Evolutionary conservation across 306 rosid genomes (phyloP).

Genomic region (Neltuma alba): DNA sequence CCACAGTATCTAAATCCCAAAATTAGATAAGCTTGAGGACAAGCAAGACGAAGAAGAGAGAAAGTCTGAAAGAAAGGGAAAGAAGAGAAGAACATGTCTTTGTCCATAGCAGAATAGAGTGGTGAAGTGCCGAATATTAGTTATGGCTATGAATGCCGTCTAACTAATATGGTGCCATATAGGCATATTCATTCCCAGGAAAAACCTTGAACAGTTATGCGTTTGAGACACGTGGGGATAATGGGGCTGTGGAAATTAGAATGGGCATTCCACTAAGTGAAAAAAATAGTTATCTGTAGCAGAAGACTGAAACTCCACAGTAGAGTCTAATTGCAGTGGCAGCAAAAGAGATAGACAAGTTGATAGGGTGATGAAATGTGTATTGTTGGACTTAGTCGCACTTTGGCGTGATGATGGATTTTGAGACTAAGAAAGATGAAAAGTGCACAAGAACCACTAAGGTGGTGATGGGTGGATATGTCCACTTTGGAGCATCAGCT

Average conservation of each 20-base stretch:
- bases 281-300: conserved; percentile 7
- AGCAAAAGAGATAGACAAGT: neutral
- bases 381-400: conserved; percentile 3
- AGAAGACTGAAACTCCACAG: conserved; percentile 39
- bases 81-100: neutral
- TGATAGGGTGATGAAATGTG: conserved; percentile 25
- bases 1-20: neutral
- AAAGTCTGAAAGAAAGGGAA: no score
- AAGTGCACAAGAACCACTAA: conserved; percentile 35
- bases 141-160: conserved; percentile 15
- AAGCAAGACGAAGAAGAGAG: neutral
- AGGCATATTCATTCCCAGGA: neutral
- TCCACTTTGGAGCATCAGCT: neutral
- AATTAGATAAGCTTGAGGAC: neutral
- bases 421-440: conserved; percentile 24
- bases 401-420: conserved; percentile 36
- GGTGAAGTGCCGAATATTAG: neutral
- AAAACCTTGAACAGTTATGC: conserved; percentile 20
- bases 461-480: neutral
- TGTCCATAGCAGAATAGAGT: neutral
- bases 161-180: neutral
- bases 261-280: conserved; percentile 47
- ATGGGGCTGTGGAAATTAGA: conserved; percentile 31
- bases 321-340: conserved; percentile 32
- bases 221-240: conserved; percentile 33